Percentiles rank a stretch among this genome's conserved stretches.
These are phyloP conservation scores for Suillus brevipes DNA, from an alignment of 768 basidiomycete genomes.

Conservation along the genomic window DNA sequence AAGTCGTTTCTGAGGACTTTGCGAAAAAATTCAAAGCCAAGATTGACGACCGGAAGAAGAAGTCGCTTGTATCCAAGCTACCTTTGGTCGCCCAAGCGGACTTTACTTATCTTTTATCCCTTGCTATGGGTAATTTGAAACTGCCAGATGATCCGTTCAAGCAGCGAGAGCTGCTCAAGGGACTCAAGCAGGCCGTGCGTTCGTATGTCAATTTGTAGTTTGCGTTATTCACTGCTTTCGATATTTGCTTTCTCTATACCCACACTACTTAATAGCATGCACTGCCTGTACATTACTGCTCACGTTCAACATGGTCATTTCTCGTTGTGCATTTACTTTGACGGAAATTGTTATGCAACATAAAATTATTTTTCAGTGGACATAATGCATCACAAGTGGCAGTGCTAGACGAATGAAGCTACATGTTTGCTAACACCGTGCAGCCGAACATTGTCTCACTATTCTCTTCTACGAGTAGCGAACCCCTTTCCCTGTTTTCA, in stretches of 20 bases:
- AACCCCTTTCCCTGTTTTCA: slow-evolving; percentile 60
- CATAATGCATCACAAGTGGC: not conserved
- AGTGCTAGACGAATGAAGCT: not conserved
- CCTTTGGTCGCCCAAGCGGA: slow-evolving; percentile 87
- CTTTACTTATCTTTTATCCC: slow-evolving; percentile 73
- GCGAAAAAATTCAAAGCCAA: slow-evolving; percentile 85
- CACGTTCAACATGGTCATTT: not conserved
- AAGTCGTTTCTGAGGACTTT: slow-evolving; percentile 82
- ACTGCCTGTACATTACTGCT: not conserved
- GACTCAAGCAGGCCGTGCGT: slow-evolving; percentile 49
- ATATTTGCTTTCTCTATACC: slow-evolving; percentile 1
- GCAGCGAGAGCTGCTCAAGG: slow-evolving; percentile 51
- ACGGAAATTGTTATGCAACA: not conserved
- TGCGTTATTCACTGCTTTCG: not conserved
- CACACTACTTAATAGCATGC: not conserved
- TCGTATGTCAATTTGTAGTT: slow-evolving; percentile 16
- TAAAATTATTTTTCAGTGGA: not conserved
- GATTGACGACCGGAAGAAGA: slow-evolving; percentile 62
- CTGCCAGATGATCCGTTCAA: slow-evolving; percentile 57
- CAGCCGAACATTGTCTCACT: slow-evolving; percentile 69
- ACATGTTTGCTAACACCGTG: slow-evolving; percentile 57
- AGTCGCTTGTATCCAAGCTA: slow-evolving; percentile 53
- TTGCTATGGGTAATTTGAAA: slow-evolving; percentile 53
- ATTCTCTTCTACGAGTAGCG: slow-evolving; percentile 71
- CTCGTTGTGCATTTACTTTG: not conserved